Base-by-base conservation (phyloP, 345 rosid species). In the Eucalyptus sp. region DNA sequence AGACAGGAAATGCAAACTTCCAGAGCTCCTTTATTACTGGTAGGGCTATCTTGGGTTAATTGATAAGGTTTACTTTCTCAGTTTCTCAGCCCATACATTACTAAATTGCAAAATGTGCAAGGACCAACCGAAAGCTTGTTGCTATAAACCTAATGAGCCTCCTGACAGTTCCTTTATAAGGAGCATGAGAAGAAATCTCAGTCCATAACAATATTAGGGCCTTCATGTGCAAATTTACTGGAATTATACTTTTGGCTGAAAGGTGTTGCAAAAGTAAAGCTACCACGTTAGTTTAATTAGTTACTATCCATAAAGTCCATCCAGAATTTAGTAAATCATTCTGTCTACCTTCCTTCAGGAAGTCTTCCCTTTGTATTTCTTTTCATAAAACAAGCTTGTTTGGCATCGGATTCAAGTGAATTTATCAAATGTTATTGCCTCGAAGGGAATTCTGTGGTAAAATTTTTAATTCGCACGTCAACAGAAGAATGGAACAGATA, bases 1-100 rank as follows among this genome's bases (percentile, higher is more conserved):
- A 91, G 86, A 66, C 95, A 94, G 89, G 98, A 95, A 87, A 83
- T 94, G 91, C 93, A 92, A 91, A 90, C 89, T 49, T 88, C 86
- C 71, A 93, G 93, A 89, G 91, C 94, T 93, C 98, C 99, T 49
- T 87, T 96, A 60, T 86, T 96, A 89, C 89, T 96, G 97, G 99
- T 96, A 84, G 64, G 93, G 43, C 51, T 44, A 51, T 76, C 86
- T 37, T 86, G 41, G 43, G 15, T 37, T 46, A n/a, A n/a, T 50
- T 8, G 25, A 89, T 58, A 43, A 50, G 48, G 27, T 20, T 76
- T 37, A 13, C 48, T 76, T 64, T 76, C 84, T 76, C 29, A 20
- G 48, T 76, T 76, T 76, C 84, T 76, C 84, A 76, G 29, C 27
- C 84, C 48, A 18, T 76, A 37, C 68, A 24, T 76, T 41, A 41